Evolutionary conservation across 345 rosid genomes (phyloP).

Genomic region (Citrus australasica): DNA sequence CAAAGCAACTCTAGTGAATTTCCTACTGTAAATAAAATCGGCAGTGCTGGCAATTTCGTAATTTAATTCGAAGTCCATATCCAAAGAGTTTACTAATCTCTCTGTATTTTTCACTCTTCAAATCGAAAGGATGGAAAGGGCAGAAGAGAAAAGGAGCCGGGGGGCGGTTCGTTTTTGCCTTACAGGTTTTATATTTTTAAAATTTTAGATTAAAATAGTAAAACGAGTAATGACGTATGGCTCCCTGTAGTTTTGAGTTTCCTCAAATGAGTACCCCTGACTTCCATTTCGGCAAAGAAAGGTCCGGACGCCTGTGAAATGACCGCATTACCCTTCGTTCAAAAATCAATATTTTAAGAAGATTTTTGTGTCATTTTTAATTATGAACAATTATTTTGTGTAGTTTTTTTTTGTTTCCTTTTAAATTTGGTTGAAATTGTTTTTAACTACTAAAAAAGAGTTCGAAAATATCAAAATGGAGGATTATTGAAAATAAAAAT

Average conservation of each 20-base stretch:
- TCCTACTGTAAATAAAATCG: conserved; percentile 57
- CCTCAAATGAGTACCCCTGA: not conserved
- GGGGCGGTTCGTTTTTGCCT: not conserved
- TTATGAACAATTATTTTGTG: no score
- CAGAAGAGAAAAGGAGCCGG: not conserved
- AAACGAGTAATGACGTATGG: not conserved
- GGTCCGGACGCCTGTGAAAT: not conserved
- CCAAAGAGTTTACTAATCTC: not conserved
- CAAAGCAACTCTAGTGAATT: conserved; percentile 25
- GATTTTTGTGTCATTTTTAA: no score
- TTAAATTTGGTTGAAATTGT: no score
- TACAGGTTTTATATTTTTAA: no score
- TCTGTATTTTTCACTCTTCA: not conserved
- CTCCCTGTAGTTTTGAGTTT: not conserved
- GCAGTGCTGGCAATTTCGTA: conserved; percentile 62
- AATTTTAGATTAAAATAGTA: not conserved
- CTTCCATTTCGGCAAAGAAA: not conserved
- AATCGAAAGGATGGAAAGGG: not conserved
- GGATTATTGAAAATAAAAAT: no score
- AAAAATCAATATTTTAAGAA: no score
- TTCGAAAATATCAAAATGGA: no score
- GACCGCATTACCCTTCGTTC: not conserved
- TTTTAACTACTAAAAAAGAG: no score
- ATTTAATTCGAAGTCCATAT: conserved; percentile 51
- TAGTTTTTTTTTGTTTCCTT: no score